Evolutionary conservation across 2,329 filamentous ascomycete species (phyloP), one percentile per base, ranked within the genome.

Genomic region (Calycina herbarum): DNA sequence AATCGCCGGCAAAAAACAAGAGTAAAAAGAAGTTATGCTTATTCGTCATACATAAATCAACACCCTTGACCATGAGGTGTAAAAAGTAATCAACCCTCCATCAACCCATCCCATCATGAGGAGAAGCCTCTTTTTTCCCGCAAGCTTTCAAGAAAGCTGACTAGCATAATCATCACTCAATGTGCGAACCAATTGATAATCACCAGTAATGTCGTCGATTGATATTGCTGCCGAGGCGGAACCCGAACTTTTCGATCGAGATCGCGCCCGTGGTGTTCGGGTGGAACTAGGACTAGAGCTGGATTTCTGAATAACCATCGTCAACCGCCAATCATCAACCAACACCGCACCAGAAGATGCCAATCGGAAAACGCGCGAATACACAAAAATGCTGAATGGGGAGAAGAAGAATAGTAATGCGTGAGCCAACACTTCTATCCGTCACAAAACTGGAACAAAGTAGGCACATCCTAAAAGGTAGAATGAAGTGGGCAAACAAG

Each of bases 141-240:
- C 13, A 58, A 57, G 45, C 45, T 29, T 42, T 73, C 59, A 75
- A 62, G 72, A 74, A 63, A 74, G 69, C 66, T 72, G 68, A 66
- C 68, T 74, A 57, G 71, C 71, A 54, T 72, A 68, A 33, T 74
- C 72, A 63, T 74, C 73, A 31, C 69, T 70, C 57, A 73, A 54
- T 35, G 64, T 71, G 31, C 63, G 64, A 57, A 62, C 62, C 15
- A 66, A 58, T 31, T 61, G 40, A 56, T 69, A 67, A 29, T 67
- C 64, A 40, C 54, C 54, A 38, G 57, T 60, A 31, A 68, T 38
- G 48, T 66, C 68, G 42, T 67, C 67, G 20, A 68, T 29, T n/a
- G 56, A 67, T 8, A 72, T 68, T 31, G 69, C 69, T 5, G 66
- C 67, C 5, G 59, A 62, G 17, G 65, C 63, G 24, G 72, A 70